These are phyloP conservation scores for Ogataea salicorniae DNA, from an alignment of 805 yeast genomes.

Conservation along the genomic window DNA sequence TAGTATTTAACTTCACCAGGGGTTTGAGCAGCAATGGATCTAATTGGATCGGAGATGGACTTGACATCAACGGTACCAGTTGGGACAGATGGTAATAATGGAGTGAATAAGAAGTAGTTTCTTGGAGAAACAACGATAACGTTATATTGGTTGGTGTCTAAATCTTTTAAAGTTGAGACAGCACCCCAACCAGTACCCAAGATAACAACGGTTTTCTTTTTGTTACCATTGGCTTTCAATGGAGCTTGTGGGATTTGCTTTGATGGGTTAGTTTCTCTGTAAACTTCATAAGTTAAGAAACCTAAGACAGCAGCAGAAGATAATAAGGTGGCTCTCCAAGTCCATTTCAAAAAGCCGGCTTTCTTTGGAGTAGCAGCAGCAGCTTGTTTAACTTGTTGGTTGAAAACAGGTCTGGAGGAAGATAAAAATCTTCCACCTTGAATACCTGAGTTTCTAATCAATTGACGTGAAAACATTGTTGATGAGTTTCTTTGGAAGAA, in stretches of 20 bases:
- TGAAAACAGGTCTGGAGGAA: not conserved
- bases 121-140: slow-evolving; percentile 90
- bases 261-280: slow-evolving; percentile 57
- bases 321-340: slow-evolving; percentile 47
- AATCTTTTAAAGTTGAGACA: slow-evolving; percentile 72
- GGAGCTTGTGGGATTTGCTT: slow-evolving; percentile 54
- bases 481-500: not conserved
- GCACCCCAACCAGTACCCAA: slow-evolving; percentile 96
- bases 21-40: slow-evolving; percentile 72
- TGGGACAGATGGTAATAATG: slow-evolving; percentile 91
- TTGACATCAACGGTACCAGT: slow-evolving; percentile 88
- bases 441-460: not conserved
- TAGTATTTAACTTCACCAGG: slow-evolving; percentile 75
- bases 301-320: slow-evolving; percentile 49
- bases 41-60: slow-evolving; percentile 90
- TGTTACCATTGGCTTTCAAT: slow-evolving; percentile 43
- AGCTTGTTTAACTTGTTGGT: not conserved
- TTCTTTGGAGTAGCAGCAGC: slow-evolving; percentile 3
- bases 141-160: slow-evolving; percentile 83
- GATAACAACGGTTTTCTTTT: slow-evolving; percentile 70
- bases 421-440: slow-evolving; percentile 4
- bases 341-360: slow-evolving; percentile 30
- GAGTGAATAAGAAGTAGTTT: slow-evolving; percentile 92
- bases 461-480: slow-evolving; percentile 1
- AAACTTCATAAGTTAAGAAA: slow-evolving; percentile 57